Base-by-base conservation (phyloP, 768 basidiomycete genomes). In the Porphyrellus cyaneotinctus region DNA sequence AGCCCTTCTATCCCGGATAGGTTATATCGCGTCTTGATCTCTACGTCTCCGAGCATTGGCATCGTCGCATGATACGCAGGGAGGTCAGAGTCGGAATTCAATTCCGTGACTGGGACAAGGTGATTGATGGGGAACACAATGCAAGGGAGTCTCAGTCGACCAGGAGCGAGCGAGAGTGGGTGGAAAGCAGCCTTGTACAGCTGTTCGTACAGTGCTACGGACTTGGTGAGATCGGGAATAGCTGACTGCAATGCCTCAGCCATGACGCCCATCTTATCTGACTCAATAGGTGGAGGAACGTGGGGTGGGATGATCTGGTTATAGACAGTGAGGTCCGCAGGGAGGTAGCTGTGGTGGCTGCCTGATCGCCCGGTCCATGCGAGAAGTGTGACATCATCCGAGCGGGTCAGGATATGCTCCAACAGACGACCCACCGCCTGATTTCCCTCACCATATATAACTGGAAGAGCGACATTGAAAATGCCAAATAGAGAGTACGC, bases 261-360 rank as follows among this genome's bases (percentile, higher is more conserved):
- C n/a, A 20, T 28, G 24, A 5, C 15, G 11, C 20, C 26, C 35
- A 47, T 47, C 24, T 15, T 15, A 2, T n/a, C 26, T 10, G 17
- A 4, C 24, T 37, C 24, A n/a, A 47, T 10, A 4, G 24, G 24
- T 17, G 14, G 20, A 15, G 37, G 37, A 8, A 49, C 11, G 11
- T 39, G 37, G 1, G 11, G 20, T 7, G 37, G 37, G 1, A 23
- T 26, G 15, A 39, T 39, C 30, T 38, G 14, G 17, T 31, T n/a
- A 24, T 47, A 47, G 14, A 47, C 47, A 0, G 26, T 39, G 20
- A 55, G 55, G 11, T 47, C 31, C 6, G 24, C 24, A 4, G 54
- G 43, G 12, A 55, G 54, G 14, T 32, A 57, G 15, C 56, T 57
- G n/a, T 56, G 49, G 13, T 43, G 54, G 4, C 10, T 20, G 3